Evolutionary conservation across 1,139 yeast species (phyloP).

Genomic region (Maudiozyma humilis): DNA sequence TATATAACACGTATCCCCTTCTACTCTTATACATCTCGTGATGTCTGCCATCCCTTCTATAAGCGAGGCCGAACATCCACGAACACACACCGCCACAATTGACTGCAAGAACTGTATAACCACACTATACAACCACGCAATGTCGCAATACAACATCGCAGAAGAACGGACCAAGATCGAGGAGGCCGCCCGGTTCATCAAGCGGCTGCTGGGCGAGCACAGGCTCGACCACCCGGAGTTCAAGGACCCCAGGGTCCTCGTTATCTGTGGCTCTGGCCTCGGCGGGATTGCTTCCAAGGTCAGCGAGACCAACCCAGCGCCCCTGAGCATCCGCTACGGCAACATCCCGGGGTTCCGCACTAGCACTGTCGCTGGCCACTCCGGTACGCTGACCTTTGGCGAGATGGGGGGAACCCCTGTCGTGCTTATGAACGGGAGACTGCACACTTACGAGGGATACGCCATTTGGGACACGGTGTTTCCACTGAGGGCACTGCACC

Average conservation of each 20-base stretch:
- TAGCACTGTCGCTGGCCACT: slow-evolving; percentile 87
- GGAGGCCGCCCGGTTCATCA: slow-evolving; percentile 11
- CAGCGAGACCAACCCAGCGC: slow-evolving; percentile 32
- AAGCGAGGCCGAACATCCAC: too few relatives aligned
- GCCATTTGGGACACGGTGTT: slow-evolving; percentile 71
- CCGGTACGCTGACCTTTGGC: slow-evolving; percentile 77
- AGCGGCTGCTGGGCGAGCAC: slow-evolving; percentile 8
- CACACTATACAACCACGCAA: neutral
- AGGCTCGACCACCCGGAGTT: slow-evolving; percentile 5
- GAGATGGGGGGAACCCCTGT: slow-evolving; percentile 67
- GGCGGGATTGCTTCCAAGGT: slow-evolving; percentile 67
- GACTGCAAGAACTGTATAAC: too few relatives aligned
- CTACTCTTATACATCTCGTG: too few relatives aligned
- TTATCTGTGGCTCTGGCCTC: slow-evolving; percentile 91
- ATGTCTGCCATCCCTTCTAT: too few relatives aligned
- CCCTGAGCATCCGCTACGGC: slow-evolving; percentile 49
- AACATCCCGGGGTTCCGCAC: slow-evolving; percentile 72
- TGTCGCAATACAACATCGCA: slow-evolving; percentile 11
- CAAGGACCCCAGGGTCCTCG: slow-evolving; percentile 50
- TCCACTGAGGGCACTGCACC: slow-evolving; percentile 70
- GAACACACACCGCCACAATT: too few relatives aligned
- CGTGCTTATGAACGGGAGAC: slow-evolving; percentile 86
- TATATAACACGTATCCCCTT: too few relatives aligned
- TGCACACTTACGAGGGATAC: slow-evolving; percentile 90
- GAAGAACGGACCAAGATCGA: slow-evolving; percentile 10